A percentile compares a stretch with the other conserved stretches of the same genome.
Evolutionary conservation across 1,139 yeast species (phyloP).

Genomic region (Suhomyces atakaporum): DNA sequence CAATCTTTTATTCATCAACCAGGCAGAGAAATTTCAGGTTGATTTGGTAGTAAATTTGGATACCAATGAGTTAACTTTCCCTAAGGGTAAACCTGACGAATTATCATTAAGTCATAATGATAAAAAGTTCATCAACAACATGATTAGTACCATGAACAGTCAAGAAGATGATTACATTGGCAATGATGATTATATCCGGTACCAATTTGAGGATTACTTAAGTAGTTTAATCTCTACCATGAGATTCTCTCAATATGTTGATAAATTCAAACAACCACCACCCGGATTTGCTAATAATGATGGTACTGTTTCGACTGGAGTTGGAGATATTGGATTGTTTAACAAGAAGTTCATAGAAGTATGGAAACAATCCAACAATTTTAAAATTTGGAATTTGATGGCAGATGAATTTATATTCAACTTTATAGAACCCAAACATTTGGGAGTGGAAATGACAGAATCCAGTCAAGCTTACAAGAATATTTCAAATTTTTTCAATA

Average conservation of each 20-base stretch:
- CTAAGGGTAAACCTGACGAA: conserved; percentile 37
- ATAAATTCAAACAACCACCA: conserved; percentile 42
- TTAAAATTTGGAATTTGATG: conserved; percentile 62
- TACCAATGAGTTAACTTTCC: conserved; percentile 44
- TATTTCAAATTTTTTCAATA: conserved; percentile 28
- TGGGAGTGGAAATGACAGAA: conserved; percentile 35
- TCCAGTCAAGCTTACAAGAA: conserved; percentile 23
- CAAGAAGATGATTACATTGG: conserved; percentile 49
- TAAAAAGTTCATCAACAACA: conserved; percentile 65
- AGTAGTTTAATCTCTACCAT: conserved; percentile 72
- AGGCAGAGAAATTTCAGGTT: conserved; percentile 56
- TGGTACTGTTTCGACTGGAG: conserved; percentile 13
- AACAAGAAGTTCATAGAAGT: conserved; percentile 55
- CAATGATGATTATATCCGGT: conserved; percentile 85
- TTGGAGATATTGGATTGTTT: conserved; percentile 44
- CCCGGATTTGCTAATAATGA: conserved; percentile 40
- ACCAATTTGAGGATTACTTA: conserved; percentile 87
- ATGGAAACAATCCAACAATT: conserved; percentile 74
- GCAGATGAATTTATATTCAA: conserved; percentile 92
- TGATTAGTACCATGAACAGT: conserved; percentile 25
- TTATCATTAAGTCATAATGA: conserved; percentile 65
- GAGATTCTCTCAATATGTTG: conserved; percentile 64
- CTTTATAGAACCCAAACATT: conserved; percentile 78
- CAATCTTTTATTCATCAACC: conserved; percentile 74
- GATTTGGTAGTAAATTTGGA: conserved; percentile 45